Base-by-base conservation (phyloP, 148 eudicot species). In the Salicornia ramosissima region DNA sequence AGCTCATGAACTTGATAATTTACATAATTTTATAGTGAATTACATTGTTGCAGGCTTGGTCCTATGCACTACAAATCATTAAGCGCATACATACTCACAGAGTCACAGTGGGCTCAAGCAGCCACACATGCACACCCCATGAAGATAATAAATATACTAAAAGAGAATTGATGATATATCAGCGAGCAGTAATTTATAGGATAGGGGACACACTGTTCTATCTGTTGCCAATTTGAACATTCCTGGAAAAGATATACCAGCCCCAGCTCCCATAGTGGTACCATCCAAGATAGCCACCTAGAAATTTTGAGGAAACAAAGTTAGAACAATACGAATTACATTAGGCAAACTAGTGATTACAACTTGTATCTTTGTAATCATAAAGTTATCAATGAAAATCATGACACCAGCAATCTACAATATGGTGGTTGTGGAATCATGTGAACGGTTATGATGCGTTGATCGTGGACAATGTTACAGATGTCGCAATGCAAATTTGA, bases 221-320 rank as follows among this genome's bases (percentile, higher is more conserved):
- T 94, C 96, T 77, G 97, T 86, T 53, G 85, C 97, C 83, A 91
- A 26, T 43, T 88, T 85, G 68, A 86, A 94, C 97, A 88, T 91
- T 80, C 97, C 97, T 39, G 96, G 93, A 68, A 94, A 79, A 50
- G 97, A 86, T 71, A 91, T 86, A 65, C 96, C 96, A 57, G 86
- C 93, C 57, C 96, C 99, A 65, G 80, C 83, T 69, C 99, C 99
- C 96, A 94, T 87, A 50, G 89, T 85, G 68, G 79, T 65, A 46
- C 99, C 99, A 79, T 94, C 91, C 83, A 94, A 65, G 34, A 94
- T 86, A 79, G 90, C 90, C 70, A 94, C 96, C 99, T 94, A 78
- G 31, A 79, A 18, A 77, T 39, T 63, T 66, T 10, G 13, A 70
- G 53, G 10, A 34, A 52, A 42, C 15, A 14, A 28, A 34, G 16